Percentiles rank a stretch among this genome's conserved stretches.
Conservation (phyloP, 129 eudicot species). For the Glebionis coronaria region DNA sequence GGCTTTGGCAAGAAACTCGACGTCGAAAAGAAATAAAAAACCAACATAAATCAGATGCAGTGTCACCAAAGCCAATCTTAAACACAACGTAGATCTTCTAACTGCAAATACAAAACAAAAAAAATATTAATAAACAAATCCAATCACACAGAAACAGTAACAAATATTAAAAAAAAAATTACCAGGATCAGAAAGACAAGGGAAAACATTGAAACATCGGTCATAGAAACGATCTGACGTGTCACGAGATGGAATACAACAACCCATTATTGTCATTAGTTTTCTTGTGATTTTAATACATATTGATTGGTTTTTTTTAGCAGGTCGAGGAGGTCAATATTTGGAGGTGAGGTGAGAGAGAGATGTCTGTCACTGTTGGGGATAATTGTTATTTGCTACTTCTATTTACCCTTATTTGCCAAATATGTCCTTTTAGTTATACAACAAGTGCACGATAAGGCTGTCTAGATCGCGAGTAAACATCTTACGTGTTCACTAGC, state of each 20-base stretch:
- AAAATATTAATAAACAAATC: not conserved
- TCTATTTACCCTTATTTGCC: too few species aligned
- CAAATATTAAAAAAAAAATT: not conserved
- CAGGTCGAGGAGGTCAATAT: too few species aligned
- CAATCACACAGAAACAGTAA: not conserved
- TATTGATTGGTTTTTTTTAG: too few species aligned
- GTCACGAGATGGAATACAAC: constrained; percentile 42
- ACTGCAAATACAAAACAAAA: constrained; percentile 33
- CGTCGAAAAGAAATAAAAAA: constrained; percentile 44
- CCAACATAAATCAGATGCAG: constrained; percentile 65
- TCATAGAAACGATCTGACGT: constrained; percentile 51
- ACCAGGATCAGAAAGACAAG: constrained; percentile 95
- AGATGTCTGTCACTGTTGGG: too few species aligned
- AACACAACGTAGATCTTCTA: constrained; percentile 69
- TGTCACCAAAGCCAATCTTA: constrained; percentile 68
- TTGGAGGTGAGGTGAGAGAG: too few species aligned
- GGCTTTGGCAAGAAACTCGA: constrained; percentile 41
- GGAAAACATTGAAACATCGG: constrained; percentile 56
- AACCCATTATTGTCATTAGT: constrained; percentile 39
- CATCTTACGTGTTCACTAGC: too few species aligned
- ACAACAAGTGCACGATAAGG: too few species aligned
- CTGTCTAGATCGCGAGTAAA: too few species aligned
- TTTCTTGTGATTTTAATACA: not conserved
- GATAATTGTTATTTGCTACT: too few species aligned
- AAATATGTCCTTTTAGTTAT: too few species aligned